Percentiles rank a stretch among this genome's conserved stretches.
phyloP scores from a whole-genome alignment of 768 basidiomycete species.

The Porphyrellus cyaneotinctus region DNA sequence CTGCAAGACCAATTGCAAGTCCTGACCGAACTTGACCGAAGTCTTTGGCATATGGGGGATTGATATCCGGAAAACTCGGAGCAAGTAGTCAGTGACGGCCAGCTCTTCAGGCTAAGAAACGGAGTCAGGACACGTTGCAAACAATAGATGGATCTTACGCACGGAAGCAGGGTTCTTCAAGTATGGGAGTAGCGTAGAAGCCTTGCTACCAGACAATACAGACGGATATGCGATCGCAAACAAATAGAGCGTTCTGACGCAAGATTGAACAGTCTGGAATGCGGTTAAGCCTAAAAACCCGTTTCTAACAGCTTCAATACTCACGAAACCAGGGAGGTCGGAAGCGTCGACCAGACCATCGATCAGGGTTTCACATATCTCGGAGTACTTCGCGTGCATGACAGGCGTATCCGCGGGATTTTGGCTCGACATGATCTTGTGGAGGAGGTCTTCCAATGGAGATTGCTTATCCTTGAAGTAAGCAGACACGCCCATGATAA shows the following conservation, averaged over 20 bases:
- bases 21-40: slow-evolving; percentile 80
- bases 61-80: slow-evolving; percentile 82
- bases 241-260: slow-evolving; percentile 79
- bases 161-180: slow-evolving; percentile 80
- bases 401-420: slow-evolving; percentile 47
- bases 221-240: slow-evolving; percentile 80
- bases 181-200: slow-evolving; percentile 84
- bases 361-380: slow-evolving; percentile 82
- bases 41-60: slow-evolving; percentile 90
- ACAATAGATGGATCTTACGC: slow-evolving; percentile 22
- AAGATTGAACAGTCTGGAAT: slow-evolving; percentile 72
- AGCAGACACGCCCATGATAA: slow-evolving; percentile 83
- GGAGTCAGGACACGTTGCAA: slow-evolving; percentile 1
- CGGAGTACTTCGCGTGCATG: slow-evolving; percentile 66
- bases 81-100: slow-evolving; percentile 75
- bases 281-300: background rate
- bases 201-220: slow-evolving; percentile 78
- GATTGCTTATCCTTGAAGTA: slow-evolving; percentile 81
- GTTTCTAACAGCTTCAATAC: slow-evolving; percentile 24
- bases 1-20: slow-evolving; percentile 75
- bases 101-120: slow-evolving; percentile 70
- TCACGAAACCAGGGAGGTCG: slow-evolving; percentile 70
- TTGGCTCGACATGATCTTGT: slow-evolving; percentile 76
- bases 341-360: slow-evolving; percentile 87
- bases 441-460: slow-evolving; percentile 78